phyloP scores from a whole-genome alignment of 176 grass and related monocot genomes.

The Themeda triandra region DNA sequence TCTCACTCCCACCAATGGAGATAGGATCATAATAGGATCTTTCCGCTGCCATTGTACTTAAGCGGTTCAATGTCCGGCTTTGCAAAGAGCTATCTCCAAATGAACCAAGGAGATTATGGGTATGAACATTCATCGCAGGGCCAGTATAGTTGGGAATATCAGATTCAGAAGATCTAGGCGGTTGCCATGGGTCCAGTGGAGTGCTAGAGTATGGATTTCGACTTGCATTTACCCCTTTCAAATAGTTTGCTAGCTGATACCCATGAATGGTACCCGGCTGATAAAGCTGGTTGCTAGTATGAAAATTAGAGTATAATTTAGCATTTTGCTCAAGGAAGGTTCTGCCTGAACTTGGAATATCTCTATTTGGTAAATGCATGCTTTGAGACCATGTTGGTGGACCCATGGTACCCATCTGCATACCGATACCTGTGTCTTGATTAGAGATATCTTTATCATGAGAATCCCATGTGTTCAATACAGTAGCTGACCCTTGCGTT shows the following conservation, averaged over 20 bases:
- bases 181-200: constrained; percentile 17
- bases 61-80: constrained; percentile 20
- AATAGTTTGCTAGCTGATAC: constrained; percentile 54
- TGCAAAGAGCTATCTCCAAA: constrained; percentile 32
- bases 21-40: constrained; percentile 49
- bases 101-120: constrained; percentile 36
- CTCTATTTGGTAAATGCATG: constrained; percentile 28
- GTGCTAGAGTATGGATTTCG: constrained; percentile 30
- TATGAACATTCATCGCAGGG: constrained; percentile 20
- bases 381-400: constrained; percentile 47
- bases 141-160: constrained; percentile 25
- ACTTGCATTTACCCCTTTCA: constrained; percentile 46
- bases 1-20: constrained; percentile 34
- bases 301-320: constrained; percentile 34
- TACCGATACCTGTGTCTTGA: constrained; percentile 31
- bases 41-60: constrained; percentile 23
- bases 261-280: constrained; percentile 81
- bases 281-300: constrained; percentile 36
- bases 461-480: constrained; percentile 6
- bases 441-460: constrained; percentile 8
- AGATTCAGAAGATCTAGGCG: constrained; percentile 36
- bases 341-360: not conserved
- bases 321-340: constrained; percentile 36
- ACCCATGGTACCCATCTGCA: too few relatives aligned
- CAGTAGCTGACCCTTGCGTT: not conserved